Evolutionary conservation across 495 filamentous ascomycete species (phyloP).

Genomic region (Xylaria curta): DNA sequence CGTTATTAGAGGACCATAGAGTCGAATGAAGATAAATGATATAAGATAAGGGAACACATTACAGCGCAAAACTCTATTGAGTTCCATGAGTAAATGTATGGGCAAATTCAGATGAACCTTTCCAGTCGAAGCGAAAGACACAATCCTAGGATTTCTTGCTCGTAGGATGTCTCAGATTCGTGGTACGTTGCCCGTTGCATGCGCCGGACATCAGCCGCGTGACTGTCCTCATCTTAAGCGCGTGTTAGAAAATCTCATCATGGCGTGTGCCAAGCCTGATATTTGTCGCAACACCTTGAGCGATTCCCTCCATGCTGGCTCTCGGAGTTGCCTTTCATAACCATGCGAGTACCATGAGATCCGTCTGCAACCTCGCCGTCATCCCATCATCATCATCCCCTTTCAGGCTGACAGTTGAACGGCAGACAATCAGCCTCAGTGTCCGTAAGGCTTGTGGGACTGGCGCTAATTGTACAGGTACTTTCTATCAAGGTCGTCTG

Average conservation of each 20-base stretch:
- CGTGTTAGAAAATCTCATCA: not conserved
- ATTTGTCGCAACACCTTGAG: not conserved
- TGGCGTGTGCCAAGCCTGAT: not conserved
- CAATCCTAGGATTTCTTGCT: not conserved
- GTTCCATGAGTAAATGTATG: not conserved
- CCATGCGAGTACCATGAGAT: slow-evolving; percentile 10
- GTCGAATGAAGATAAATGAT: not conserved
- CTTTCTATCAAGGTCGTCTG: not conserved
- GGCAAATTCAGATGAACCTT: not conserved
- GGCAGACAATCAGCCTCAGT: slow-evolving; percentile 11
- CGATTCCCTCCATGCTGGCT: not conserved
- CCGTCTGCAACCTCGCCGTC: slow-evolving; percentile 7
- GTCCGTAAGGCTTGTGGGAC: not conserved
- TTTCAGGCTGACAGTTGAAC: slow-evolving; percentile 1
- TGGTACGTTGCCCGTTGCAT: not conserved
- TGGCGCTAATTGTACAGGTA: slow-evolving; percentile 15
- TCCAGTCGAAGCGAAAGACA: not conserved
- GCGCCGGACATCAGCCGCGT: not conserved
- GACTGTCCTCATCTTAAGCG: not conserved
- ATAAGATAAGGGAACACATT: slow-evolving; percentile 3
- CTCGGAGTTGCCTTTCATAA: slow-evolving; percentile 20
- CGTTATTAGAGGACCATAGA: slow-evolving; percentile 1
- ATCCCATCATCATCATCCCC: slow-evolving; percentile 12
- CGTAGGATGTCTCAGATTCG: not conserved
- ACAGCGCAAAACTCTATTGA: too few relatives aligned